phyloP scores from a whole-genome alignment of 352 stramenopile genomes.

The Phytophthora macrochlamydospora region DNA sequence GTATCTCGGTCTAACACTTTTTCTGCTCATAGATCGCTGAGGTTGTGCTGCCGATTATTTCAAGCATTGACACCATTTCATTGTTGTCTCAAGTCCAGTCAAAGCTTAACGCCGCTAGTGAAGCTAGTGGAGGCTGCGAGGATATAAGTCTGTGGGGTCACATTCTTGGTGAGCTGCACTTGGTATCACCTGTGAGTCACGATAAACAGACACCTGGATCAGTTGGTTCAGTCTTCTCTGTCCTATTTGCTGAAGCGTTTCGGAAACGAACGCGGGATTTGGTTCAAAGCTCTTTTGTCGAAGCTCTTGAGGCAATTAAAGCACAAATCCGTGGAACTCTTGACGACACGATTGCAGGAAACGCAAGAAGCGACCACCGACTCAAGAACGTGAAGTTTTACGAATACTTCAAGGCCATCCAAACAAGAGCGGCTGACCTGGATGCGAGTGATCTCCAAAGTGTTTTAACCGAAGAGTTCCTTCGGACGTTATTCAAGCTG shows the following conservation, averaged over 20 bases:
- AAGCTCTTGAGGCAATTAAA: constrained; percentile 78
- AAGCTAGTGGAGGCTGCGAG: constrained; percentile 36
- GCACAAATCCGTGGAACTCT: constrained; percentile 55
- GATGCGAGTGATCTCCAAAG: constrained; percentile 78
- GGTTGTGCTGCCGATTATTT: constrained; percentile 52
- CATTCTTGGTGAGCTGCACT: constrained; percentile 12
- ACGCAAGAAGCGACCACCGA: constrained; percentile 27
- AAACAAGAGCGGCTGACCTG: constrained; percentile 63
- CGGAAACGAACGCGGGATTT: constrained; percentile 67
- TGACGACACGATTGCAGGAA: constrained; percentile 24
- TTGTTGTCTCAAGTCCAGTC: constrained; percentile 61
- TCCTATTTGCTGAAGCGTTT: constrained; percentile 70
- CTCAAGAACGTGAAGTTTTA: constrained; percentile 73
- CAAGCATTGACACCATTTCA: constrained; percentile 59
- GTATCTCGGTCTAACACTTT: background rate
- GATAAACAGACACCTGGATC: constrained; percentile 11
- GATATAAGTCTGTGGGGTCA: constrained; percentile 45
- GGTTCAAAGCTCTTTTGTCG: constrained; percentile 76
- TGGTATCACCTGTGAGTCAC: constrained; percentile 2
- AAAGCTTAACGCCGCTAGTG: constrained; percentile 54
- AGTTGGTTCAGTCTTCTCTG: constrained; percentile 56
- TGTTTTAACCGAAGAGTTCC: constrained; percentile 78
- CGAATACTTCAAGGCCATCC: constrained; percentile 76
- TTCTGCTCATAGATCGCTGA: constrained; percentile 43
- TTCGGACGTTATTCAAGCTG: constrained; percentile 74